These are phyloP conservation scores for Pilatotrama ljubarskyi DNA, from an alignment of 768 basidiomycete species.

Conservation along the genomic window DNA sequence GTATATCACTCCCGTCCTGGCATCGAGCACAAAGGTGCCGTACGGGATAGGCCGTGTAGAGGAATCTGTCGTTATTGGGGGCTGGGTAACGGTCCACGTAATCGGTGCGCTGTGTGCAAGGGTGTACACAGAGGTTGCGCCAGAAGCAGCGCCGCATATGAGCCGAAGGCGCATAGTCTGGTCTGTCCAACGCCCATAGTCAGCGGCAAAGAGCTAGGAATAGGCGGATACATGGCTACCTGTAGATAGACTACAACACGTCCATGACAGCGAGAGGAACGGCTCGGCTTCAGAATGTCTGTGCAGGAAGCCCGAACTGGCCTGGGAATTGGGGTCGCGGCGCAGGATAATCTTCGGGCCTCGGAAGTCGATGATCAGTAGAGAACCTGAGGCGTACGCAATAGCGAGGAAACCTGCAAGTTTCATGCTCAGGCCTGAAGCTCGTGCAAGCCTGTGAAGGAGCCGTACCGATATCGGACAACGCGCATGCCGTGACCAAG, in stretches of 20 bases:
- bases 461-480: constrained; percentile 71
- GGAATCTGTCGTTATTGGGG: constrained; percentile 37
- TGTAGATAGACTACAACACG: constrained; percentile 54
- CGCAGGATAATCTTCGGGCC: constrained; percentile 68
- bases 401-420: constrained; percentile 72
- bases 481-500: constrained; percentile 52
- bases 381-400: constrained; percentile 57
- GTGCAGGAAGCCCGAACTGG: constrained; percentile 38
- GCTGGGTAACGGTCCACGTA: constrained; percentile 34
- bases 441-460: neutral
- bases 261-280: constrained; percentile 64
- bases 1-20: constrained; percentile 48
- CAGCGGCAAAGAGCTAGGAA: neutral
- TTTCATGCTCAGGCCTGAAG: neutral
- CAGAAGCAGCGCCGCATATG: constrained; percentile 58
- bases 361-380: constrained; percentile 73
- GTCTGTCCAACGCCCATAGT: constrained; percentile 36
- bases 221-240: constrained; percentile 37
- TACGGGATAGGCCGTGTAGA: constrained; percentile 46
- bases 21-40: constrained; percentile 53
- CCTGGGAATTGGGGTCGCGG: constrained; percentile 42
- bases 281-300: constrained; percentile 41
- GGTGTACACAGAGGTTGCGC: constrained; percentile 60
- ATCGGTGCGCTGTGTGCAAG: constrained; percentile 40
- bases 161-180: constrained; percentile 54